phyloP scores from a whole-genome alignment of 169 alveolate species.

The Plasmodium falciparum region DNA sequence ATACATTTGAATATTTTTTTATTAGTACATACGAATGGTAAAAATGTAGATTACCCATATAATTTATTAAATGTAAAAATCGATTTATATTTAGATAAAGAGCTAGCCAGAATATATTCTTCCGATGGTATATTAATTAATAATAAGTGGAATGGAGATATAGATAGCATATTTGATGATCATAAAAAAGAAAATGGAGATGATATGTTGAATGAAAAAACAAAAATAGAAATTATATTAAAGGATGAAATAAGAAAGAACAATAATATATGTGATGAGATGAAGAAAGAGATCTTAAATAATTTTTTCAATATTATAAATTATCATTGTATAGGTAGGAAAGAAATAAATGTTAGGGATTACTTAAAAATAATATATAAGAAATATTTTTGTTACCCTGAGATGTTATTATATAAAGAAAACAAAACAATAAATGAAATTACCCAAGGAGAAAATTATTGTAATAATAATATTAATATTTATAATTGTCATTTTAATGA shows the following conservation, averaged over 20 bases:
- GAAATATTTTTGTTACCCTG: background rate
- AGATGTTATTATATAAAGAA: background rate
- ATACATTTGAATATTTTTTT: slow-evolving; percentile 27
- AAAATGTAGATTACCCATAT: slow-evolving; percentile 20
- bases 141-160: slow-evolving; percentile 21
- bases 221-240: background rate
- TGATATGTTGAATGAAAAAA: background rate
- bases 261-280: background rate
- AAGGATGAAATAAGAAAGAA: background rate
- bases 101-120: slow-evolving; percentile 1
- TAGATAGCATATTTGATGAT: background rate
- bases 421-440: too few relatives aligned
- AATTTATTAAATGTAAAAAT: slow-evolving; percentile 20
- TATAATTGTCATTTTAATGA: background rate
- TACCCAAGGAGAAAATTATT: background rate
- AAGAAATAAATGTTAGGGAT: background rate
- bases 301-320: background rate
- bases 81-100: background rate
- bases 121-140: slow-evolving; percentile 25
- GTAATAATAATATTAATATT: background rate
- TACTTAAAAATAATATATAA: background rate
- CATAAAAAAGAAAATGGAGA: background rate
- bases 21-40: slow-evolving; percentile 19
- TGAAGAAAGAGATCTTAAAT: background rate
- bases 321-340: background rate